Evolutionary conservation across 805 yeast genomes (phyloP).

Genomic region (Yarrowia sp.): DNA sequence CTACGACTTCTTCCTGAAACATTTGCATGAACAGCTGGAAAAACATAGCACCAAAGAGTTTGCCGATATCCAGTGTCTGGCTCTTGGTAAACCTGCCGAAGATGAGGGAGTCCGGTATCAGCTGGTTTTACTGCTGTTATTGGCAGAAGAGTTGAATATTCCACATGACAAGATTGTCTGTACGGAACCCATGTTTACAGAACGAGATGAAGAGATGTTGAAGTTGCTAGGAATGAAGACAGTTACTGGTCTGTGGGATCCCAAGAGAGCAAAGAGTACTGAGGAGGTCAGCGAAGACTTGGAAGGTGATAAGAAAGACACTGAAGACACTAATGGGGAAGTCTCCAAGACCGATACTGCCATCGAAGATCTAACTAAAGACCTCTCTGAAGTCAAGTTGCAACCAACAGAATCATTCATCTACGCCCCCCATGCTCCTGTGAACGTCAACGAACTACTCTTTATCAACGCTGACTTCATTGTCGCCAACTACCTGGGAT

Average conservation of each 20-base stretch:
- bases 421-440: slow-evolving; percentile 80
- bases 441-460: slow-evolving; percentile 45
- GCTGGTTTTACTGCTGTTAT: slow-evolving; percentile 61
- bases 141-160: slow-evolving; percentile 49
- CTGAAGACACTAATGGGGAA: too few species aligned
- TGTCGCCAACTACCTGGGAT: slow-evolving; percentile 60
- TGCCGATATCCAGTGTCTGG: slow-evolving; percentile 64
- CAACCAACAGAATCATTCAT: slow-evolving; percentile 49
- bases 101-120: slow-evolving; percentile 70
- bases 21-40: slow-evolving; percentile 12
- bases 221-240: slow-evolving; percentile 45
- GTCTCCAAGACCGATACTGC: not conserved
- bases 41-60: slow-evolving; percentile 31
- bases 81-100: slow-evolving; percentile 70
- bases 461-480: slow-evolving; percentile 6
- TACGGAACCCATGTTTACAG: slow-evolving; percentile 70
- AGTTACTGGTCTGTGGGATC: slow-evolving; percentile 44
- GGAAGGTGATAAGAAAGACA: not conserved
- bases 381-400: not conserved
- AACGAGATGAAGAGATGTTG: slow-evolving; percentile 54
- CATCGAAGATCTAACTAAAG: not conserved
- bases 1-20: slow-evolving; percentile 27
- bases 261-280: not conserved
- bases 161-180: slow-evolving; percentile 52
- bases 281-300: not conserved